Base-by-base conservation (phyloP, 192 early-diverging fungal species). In the Geranomyces michiganensis region DNA sequence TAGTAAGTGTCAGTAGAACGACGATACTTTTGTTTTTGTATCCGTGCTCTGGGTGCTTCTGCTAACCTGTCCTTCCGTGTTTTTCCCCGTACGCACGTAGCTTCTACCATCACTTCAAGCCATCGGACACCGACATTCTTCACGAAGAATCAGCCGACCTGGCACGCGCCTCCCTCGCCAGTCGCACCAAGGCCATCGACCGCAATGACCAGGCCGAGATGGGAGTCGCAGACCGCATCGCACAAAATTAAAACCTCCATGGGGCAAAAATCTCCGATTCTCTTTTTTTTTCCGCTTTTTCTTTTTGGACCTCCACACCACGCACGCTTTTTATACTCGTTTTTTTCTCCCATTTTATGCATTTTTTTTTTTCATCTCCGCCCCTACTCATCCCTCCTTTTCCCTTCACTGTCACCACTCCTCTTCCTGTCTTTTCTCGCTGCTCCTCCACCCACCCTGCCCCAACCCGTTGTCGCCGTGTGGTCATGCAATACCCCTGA, bases 111-210 rank as follows among this genome's bases (percentile, higher is more conserved):
- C 65, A 62, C 36, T 43, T 76, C 31, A 56, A 21, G 30, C 78
- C 78, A 22, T 36, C 36, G 8, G 78, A 79, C 46, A 45, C 74
- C 8, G 78, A 79, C 70, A 71, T 79, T 61, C 46, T 73, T 12
- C 60, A 68, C 4, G 78, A 79, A 58, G 53, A 69, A 22, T 27
- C 17, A 5, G 24, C 17, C 46, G 58, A 15, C 21, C 15, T 30
- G 1, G 49, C 46, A 24, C 14, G 6, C 33, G 17, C 19, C 19
- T 29, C 59, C 3, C 36, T 7, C 36, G 36, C 10, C 36, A 41
- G 36, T 10, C 15, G 21, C 15, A 30, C 15, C 19, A 47, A 47
- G 36, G 41, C 15, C 9, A 4, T 46, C 21, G 62, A 41, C 10
- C 62, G 41, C 45, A 36, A 36, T 14, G 45, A 65, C 29, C 41